Evolutionary conservation across 2,329 filamentous ascomycete species (phyloP).

Genomic region (Alternaria triticimaculans): DNA sequence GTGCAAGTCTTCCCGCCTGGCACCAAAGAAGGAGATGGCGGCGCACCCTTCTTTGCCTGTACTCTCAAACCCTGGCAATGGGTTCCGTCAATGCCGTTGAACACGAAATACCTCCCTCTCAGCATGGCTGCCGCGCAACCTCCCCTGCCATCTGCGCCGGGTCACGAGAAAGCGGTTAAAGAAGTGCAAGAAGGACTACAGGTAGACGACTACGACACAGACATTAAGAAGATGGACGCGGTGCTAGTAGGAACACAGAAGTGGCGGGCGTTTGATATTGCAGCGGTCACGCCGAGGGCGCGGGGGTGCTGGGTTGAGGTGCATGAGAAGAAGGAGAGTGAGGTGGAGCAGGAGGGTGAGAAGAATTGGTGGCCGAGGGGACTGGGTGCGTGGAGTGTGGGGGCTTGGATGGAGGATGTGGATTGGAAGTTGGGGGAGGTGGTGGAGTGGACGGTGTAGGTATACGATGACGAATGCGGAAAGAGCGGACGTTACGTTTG

Average conservation of each 20-base stretch:
- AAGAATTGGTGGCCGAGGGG: slow-evolving; percentile 31
- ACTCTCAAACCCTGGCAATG: slow-evolving; percentile 37
- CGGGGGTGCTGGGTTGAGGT: slow-evolving; percentile 37
- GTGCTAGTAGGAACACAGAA: slow-evolving; percentile 31
- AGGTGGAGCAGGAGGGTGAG: slow-evolving; percentile 3
- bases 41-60: slow-evolving; percentile 33
- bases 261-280: slow-evolving; percentile 34
- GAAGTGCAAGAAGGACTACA: slow-evolving; percentile 12
- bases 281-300: slow-evolving; percentile 23
- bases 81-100: slow-evolving; percentile 34
- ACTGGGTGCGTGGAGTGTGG: slow-evolving; percentile 31
- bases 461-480: background rate
- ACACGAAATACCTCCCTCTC: slow-evolving; percentile 30
- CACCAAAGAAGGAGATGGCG: slow-evolving; percentile 28
- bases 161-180: slow-evolving; percentile 11
- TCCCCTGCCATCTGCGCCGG: slow-evolving; percentile 24
- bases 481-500: background rate
- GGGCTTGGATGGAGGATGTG: slow-evolving; percentile 40
- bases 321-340: slow-evolving; percentile 2
- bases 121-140: slow-evolving; percentile 32
- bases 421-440: slow-evolving; percentile 29
- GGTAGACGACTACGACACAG: slow-evolving; percentile 32
- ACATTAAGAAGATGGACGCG: slow-evolving; percentile 23
- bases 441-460: slow-evolving; percentile 37
- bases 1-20: slow-evolving; percentile 37